Conservation (phyloP, 352 stramenopile species). For the Peronospora belbahrii region DNA sequence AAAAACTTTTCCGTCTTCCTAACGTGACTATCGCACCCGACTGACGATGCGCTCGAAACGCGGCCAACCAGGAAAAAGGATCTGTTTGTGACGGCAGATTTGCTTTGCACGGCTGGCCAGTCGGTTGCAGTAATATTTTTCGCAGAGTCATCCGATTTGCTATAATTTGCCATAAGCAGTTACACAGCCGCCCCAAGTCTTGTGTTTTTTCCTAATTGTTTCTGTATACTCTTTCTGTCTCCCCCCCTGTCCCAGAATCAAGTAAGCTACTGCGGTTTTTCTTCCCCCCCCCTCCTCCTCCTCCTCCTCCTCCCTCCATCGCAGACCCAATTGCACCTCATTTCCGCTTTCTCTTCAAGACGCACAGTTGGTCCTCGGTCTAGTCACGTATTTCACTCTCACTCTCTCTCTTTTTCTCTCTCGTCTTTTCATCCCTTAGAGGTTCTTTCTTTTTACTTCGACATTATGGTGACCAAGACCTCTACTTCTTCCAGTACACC, state of each 20-base stretch:
- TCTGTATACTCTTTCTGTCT: constrained; percentile 23
- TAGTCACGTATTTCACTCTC: too few species aligned
- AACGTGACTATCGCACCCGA: not conserved
- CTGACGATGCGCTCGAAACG: not conserved
- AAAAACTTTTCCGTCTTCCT: constrained; percentile 13
- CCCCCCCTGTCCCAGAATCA: constrained; percentile 28
- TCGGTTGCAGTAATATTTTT: constrained; percentile 8
- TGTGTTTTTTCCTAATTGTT: constrained; percentile 16
- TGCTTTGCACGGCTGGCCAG: not conserved
- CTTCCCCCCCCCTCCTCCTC: constrained; percentile 28
- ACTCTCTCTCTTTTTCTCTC: too few species aligned
- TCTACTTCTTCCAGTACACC: constrained; percentile 24
- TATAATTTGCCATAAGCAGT: constrained; percentile 22
- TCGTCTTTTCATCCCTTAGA: too few species aligned
- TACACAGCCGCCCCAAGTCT: constrained; percentile 26
- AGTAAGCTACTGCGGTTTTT: constrained; percentile 22
- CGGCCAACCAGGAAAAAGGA: not conserved
- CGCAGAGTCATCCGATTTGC: constrained; percentile 18
- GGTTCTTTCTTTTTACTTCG: constrained; percentile 26
- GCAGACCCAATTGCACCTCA: constrained; percentile 16
- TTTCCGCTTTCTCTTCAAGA: constrained; percentile 43
- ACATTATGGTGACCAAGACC: constrained; percentile 37
- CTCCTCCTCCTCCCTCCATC: constrained; percentile 17
- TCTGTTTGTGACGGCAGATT: not conserved
- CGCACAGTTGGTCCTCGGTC: constrained; percentile 49